These are phyloP conservation scores for Boletales sp. DNA, from an alignment of 768 basidiomycete species.

Conservation along the genomic window DNA sequence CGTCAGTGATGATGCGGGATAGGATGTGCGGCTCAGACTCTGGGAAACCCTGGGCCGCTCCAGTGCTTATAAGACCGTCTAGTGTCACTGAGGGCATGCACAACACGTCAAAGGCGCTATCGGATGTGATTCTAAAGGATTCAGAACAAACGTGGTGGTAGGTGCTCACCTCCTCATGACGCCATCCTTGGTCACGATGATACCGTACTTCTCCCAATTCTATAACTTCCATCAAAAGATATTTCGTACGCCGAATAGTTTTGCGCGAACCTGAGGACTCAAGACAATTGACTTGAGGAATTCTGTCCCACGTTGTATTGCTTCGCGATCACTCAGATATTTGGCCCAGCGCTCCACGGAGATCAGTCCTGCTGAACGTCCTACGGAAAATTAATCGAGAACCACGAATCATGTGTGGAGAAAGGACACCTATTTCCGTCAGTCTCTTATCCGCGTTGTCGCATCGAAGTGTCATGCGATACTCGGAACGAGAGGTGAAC, in stretches of 20 bases:
- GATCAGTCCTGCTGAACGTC: conserved; percentile 40
- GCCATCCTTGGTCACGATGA: conserved; percentile 42
- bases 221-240: conserved; percentile 15
- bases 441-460: conserved; percentile 87
- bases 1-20: conserved; percentile 66
- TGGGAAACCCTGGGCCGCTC: conserved; percentile 35
- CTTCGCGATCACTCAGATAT: conserved; percentile 32
- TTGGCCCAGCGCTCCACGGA: conserved; percentile 41
- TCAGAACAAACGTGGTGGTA: not conserved
- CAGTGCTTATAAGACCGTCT: conserved; percentile 43
- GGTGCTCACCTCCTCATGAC: conserved; percentile 38
- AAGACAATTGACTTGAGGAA: conserved; percentile 32
- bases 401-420: not conserved
- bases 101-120: conserved; percentile 75
- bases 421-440: conserved; percentile 61
- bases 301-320: conserved; percentile 32
- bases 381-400: conserved; percentile 22
- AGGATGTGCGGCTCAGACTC: conserved; percentile 49
- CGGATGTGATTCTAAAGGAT: not conserved
- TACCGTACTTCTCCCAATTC: conserved; percentile 42
- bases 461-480: conserved; percentile 80
- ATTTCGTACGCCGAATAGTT: no score
- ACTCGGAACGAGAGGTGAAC: conserved; percentile 91
- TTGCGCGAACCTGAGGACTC: conserved; percentile 39
- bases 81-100: conserved; percentile 52